phyloP scores from a whole-genome alignment of 345 rosid species.

The Zanthoxylum bungeanum region DNA sequence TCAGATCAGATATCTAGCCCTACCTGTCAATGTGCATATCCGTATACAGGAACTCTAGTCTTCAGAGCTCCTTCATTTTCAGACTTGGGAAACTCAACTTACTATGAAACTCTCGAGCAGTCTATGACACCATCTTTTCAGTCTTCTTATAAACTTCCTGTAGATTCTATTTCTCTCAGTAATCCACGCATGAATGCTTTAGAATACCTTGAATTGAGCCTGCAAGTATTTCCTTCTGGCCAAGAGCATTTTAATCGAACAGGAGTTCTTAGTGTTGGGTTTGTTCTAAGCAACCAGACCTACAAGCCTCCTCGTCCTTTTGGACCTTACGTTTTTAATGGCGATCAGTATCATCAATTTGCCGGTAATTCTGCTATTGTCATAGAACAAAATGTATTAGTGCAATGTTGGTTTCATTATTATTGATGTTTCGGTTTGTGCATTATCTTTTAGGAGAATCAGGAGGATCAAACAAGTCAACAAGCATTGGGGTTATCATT shows the following conservation, averaged over 20 bases:
- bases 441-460: constrained; percentile 14
- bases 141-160: constrained; percentile 38
- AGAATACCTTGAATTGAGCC: constrained; percentile 41
- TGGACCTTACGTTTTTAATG: constrained; percentile 64
- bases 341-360: constrained; percentile 33
- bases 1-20: constrained; percentile 48
- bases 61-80: constrained; percentile 77
- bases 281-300: constrained; percentile 48
- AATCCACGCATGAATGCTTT: constrained; percentile 46
- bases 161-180: constrained; percentile 57
- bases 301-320: constrained; percentile 10
- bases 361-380: constrained; percentile 36
- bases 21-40: constrained; percentile 55
- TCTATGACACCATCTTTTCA: constrained; percentile 25
- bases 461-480: constrained; percentile 32
- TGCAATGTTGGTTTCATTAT: not conserved
- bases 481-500: constrained; percentile 42
- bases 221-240: constrained; percentile 52
- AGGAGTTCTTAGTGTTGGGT: constrained; percentile 37
- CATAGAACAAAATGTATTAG: constrained; percentile 19
- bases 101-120: constrained; percentile 34
- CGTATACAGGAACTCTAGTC: constrained; percentile 55
- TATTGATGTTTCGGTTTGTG: constrained; percentile 9
- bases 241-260: constrained; percentile 47
- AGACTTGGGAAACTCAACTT: constrained; percentile 34